Base-by-base conservation (phyloP, 192 early-diverging fungal species). In the Coemansia sp. region DNA sequence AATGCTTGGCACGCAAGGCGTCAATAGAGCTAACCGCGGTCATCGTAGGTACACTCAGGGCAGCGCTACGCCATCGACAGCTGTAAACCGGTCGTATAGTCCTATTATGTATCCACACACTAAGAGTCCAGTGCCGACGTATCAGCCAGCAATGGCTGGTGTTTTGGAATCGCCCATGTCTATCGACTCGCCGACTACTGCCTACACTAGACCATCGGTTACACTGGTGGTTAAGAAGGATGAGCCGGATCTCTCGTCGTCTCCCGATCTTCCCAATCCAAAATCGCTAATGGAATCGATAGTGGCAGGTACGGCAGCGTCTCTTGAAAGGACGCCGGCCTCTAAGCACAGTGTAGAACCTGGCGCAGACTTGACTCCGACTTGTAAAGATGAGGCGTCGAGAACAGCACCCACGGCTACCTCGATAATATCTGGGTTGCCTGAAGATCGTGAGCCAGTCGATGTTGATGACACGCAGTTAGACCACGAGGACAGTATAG, bases 81-180 rank as follows among this genome's bases (percentile, higher is more conserved):
- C 62, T 9, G 52, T 30, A 10, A 53, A 53, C 14, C 52, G 2
- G 23, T 26, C 52, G 52, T 28, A 55, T 28, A 55, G 52, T 4
- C 52, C 52, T 26, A 26, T 55, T 30, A 55, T 55, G 28, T 28
- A 55, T 10, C 55, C 39, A 13, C 71, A 49, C 14, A 23, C 44
- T 23, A 28, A 40, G 52, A 30, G 57, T n/a, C 8, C 23, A 21
- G 52, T 59, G 35, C 61, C 53, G 19, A 32, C 33, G 13, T 52
- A 66, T 13, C 38, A 43, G 4, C 64, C 47, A 42, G 44, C 19
- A 19, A 53, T 47, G 64, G 19, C 64, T 1, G 47, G 38, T 2
- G 33, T 66, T 37, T 46, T 66, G 14, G 64, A 66, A 26, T 66
- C 64, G 49, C 64, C 64, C 10, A 39, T 66, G 28, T 59, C 63